These are phyloP conservation scores for Hericium rajendrae DNA, from an alignment of 768 basidiomycete species.

Conservation along the genomic window DNA sequence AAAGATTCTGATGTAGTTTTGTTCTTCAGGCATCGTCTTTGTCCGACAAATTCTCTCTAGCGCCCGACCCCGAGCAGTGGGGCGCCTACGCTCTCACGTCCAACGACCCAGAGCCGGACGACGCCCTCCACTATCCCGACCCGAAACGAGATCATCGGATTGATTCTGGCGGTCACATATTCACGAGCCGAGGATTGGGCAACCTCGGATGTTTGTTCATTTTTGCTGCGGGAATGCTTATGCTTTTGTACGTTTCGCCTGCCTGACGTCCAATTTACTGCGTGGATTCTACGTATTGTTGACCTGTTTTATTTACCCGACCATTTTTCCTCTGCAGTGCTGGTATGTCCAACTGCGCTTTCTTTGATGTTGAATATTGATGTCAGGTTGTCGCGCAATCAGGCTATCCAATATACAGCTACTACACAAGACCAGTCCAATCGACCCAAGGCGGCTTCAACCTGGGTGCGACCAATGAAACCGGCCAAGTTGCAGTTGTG, in stretches of 20 bases:
- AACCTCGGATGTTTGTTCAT: conserved; percentile 61
- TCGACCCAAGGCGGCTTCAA: conserved; percentile 52
- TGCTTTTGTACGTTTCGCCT: conserved; percentile 42
- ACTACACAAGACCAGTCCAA: conserved; percentile 31
- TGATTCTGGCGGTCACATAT: conserved; percentile 49
- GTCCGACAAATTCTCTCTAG: conserved; percentile 26
- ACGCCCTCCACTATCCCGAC: conserved; percentile 56
- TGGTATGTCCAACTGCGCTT: conserved; percentile 10
- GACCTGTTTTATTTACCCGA: not conserved
- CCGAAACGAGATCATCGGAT: conserved; percentile 41
- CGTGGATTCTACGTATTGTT: not conserved
- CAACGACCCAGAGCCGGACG: conserved; percentile 44
- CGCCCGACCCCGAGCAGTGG: conserved; percentile 36
- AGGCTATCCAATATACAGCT: conserved; percentile 42
- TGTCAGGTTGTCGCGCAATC: conserved; percentile 2
- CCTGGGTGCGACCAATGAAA: conserved; percentile 64
- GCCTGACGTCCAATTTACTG: not conserved
- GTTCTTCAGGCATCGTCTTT: conserved; percentile 4
- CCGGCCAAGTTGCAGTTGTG: conserved; percentile 47
- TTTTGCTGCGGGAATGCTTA: conserved; percentile 37
- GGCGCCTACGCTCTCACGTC: conserved; percentile 39
- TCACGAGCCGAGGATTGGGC: conserved; percentile 49
- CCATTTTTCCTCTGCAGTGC: conserved; percentile 21
- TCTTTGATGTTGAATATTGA: not conserved
- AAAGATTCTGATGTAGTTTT: too few species aligned